Conservation (phyloP, 306 rosid species). For the Lagenaria siceraria region DNA sequence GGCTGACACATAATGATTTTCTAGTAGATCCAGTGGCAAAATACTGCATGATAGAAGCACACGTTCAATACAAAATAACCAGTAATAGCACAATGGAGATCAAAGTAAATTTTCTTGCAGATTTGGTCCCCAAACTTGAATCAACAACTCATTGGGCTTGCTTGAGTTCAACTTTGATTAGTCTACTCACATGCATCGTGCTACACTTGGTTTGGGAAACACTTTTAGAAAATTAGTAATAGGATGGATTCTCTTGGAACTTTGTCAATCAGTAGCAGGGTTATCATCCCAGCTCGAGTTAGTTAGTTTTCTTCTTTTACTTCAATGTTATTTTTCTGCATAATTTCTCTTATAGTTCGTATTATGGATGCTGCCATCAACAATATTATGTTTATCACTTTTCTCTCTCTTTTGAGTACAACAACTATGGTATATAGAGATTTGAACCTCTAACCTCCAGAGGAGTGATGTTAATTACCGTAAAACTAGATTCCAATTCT, state of each 20-base stretch:
- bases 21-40: background rate
- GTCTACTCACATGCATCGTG: background rate
- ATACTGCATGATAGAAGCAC: background rate
- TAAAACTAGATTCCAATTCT: too few relatives aligned
- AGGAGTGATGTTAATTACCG: too few relatives aligned
- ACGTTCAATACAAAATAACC: background rate
- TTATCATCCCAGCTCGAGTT: background rate
- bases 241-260: background rate
- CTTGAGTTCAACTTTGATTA: background rate
- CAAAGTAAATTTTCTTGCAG: background rate
- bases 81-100: background rate
- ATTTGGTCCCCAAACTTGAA: background rate
- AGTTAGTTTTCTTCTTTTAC: background rate
- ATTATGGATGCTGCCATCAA: background rate
- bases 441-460: background rate
- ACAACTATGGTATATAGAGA: background rate
- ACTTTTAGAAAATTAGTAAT: background rate
- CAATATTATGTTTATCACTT: background rate
- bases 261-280: background rate
- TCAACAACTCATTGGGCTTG: background rate
- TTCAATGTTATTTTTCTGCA: too few relatives aligned
- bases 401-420: background rate
- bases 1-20: background rate
- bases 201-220: background rate
- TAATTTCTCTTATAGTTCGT: too few relatives aligned